Conservation (phyloP, 331 rosid species). For the Pyracantha coccinea region DNA sequence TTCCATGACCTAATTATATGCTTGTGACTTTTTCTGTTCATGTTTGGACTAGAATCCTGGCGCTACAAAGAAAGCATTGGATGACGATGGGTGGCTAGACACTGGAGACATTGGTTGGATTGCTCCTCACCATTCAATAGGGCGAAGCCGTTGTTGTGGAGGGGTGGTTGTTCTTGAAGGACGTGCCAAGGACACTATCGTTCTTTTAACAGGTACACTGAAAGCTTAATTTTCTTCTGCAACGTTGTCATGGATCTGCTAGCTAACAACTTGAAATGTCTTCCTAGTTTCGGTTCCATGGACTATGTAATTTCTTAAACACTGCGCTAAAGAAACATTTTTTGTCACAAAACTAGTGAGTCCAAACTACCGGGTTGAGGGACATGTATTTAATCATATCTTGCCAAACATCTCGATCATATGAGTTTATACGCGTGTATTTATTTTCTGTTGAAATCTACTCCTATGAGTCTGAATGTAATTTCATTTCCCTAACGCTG, state of each 20-base stretch:
- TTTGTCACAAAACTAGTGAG: no score
- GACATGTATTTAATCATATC: background rate
- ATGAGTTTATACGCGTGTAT: background rate
- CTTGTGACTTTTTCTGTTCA: background rate
- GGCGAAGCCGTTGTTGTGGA: slow-evolving; percentile 64
- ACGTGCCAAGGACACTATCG: slow-evolving; percentile 93
- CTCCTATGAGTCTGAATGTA: background rate
- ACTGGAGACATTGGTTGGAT: slow-evolving; percentile 95
- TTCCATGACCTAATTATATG: background rate
- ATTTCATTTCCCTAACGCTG: background rate
- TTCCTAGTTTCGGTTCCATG: background rate
- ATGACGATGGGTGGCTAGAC: slow-evolving; percentile 73
- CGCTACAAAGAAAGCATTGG: slow-evolving; percentile 58
- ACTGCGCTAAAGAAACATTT: no score
- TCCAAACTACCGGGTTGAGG: background rate
- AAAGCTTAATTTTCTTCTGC: background rate
- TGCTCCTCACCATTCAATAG: slow-evolving; percentile 67
- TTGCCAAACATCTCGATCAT: background rate
- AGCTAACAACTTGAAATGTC: background rate
- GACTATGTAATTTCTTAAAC: background rate
- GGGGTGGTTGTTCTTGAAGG: slow-evolving; percentile 82
- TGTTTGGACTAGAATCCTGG: slow-evolving; percentile 49
- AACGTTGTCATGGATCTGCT: background rate
- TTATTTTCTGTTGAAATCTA: background rate
- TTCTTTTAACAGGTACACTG: slow-evolving; percentile 72